Evolutionary conservation across 2,329 filamentous ascomycete species (phyloP).

Genomic region (Pseudocercospora crystallina): DNA sequence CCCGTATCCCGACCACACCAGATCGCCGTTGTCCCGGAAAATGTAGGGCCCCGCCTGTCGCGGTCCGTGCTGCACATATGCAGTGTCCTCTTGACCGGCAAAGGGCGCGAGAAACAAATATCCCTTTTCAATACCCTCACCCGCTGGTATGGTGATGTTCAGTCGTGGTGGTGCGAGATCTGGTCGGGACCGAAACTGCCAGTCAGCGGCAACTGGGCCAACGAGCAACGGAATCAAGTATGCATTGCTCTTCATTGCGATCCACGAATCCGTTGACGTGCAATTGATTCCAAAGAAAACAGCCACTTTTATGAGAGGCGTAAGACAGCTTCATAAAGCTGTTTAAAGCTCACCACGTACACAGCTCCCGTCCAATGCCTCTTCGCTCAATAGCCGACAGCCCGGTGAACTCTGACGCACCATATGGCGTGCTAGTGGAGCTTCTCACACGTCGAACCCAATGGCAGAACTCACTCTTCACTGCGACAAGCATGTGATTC

Average conservation of each 20-base stretch:
- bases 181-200: conserved; percentile 49
- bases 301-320: no score
- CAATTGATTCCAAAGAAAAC: no score
- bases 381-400: no score
- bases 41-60: conserved; percentile 58
- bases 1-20: conserved; percentile 59
- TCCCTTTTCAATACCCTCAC: conserved; percentile 42
- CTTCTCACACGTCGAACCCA: no score
- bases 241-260: not conserved
- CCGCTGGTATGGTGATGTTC: conserved; percentile 47
- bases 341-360: no score
- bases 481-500: no score
- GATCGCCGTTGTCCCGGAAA: conserved; percentile 54
- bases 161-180: conserved; percentile 50
- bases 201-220: conserved; percentile 48
- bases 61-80: conserved; percentile 43
- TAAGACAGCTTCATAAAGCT: no score
- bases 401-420: no score
- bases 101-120: conserved; percentile 48
- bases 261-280: no score
- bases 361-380: no score
- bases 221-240: conserved; percentile 21
- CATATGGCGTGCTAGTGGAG: no score
- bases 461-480: no score
- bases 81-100: conserved; percentile 25